Base-by-base conservation (phyloP, 2,329 filamentous ascomycete species). In the Mycocentrospora acerina region DNA sequence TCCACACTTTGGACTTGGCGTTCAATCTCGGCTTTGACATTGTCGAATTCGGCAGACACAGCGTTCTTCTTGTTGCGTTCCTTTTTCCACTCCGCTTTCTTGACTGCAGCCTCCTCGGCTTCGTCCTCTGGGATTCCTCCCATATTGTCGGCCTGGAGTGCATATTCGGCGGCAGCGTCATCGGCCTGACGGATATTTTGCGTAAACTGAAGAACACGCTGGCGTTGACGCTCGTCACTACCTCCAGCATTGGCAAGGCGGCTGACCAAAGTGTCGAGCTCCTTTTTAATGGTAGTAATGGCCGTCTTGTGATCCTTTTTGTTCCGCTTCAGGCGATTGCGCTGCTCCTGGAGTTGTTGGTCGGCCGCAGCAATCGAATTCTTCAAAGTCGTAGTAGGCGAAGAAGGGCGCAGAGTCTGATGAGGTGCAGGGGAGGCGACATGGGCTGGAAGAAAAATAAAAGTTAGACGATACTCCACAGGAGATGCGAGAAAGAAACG, bases 291-390 rank as follows among this genome's bases (percentile, higher is more conserved):
- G 14, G 77, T 71, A 51, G 84, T 83, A 46, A 85, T 74, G 48
- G 81, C 81, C 34, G 79, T 78, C 60, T 87, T 85, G 68, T 87
- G 86, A 42, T 90, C 86, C 64, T 86, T 88, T 46, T 85, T 83
- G 44, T 79, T 76, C 24, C 80, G 78, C 70, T 87, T 88, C 53
- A 88, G 77, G 35, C 80, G 79, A 42, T 79, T 76, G 53, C 81
- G 83, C 56, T 85, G 82, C 45, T 90, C 85, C 16, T 78, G 73
- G 22, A 90, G 74, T 63, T 85, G 87, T 41, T 78, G 74, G 59
- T 90, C 85, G 32, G 84, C 81, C 9, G 83, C 80, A 31, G 80
- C 80, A 53, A 90, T 88, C 2, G 86, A 89, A 19, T 85, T 86
- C 62, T 81, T 83, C 26, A 91, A 75, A 2, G 86, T 90, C 8